phyloP scores from a whole-genome alignment of 148 eudicot species.

The Chenopodium album region DNA sequence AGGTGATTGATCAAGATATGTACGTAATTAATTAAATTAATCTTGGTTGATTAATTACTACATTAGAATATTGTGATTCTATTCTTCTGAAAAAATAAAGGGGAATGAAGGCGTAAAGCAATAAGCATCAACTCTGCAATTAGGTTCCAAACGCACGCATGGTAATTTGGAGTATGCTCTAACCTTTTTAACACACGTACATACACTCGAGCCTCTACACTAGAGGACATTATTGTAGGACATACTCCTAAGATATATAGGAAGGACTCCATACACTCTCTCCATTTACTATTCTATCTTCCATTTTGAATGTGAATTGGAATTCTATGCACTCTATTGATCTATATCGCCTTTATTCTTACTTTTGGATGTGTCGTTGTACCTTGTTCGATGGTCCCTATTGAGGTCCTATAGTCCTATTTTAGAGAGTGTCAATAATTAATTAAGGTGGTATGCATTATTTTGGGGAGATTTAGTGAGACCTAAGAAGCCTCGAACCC shows the following conservation, averaged over 20 bases:
- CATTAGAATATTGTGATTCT: background rate
- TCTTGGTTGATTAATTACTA: no score
- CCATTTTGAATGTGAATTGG: no score
- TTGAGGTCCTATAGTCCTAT: background rate
- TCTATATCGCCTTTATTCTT: no score
- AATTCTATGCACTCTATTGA: no score
- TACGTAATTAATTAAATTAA: no score
- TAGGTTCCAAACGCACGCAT: background rate
- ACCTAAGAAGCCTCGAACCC: no score
- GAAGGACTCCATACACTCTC: background rate
- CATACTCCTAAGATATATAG: no score
- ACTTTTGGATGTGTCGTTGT: no score
- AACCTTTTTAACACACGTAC: background rate
- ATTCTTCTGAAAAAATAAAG: background rate
- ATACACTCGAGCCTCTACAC: background rate
- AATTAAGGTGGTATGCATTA: no score
- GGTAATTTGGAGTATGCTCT: background rate
- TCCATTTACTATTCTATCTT: background rate
- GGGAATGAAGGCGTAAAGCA: background rate
- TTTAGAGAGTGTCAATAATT: no score
- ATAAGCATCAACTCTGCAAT: background rate
- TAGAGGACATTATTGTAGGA: background rate
- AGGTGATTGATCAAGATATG: no score
- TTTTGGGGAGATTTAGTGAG: no score
- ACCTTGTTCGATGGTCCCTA: background rate